Evolutionary conservation across 1,139 yeast genomes (phyloP).

Genomic region (Yamadazyma atmosphaerica): DNA sequence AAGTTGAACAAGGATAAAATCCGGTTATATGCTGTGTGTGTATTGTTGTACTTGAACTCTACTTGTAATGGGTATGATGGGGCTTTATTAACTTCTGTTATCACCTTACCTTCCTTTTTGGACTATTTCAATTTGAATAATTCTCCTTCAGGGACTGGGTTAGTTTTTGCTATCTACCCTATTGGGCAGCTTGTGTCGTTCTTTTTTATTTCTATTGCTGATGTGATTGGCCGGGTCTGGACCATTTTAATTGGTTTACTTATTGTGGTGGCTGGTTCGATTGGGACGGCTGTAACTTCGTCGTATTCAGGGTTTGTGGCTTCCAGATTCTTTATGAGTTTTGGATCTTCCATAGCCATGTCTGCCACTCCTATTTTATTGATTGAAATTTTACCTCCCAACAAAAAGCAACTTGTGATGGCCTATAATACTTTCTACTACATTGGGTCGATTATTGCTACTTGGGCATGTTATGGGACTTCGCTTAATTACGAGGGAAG

Average conservation of each 20-base stretch:
- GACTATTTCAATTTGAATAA: slow-evolving; percentile 15
- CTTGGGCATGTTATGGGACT: slow-evolving; percentile 23
- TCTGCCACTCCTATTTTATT: slow-evolving; percentile 21
- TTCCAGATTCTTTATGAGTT: slow-evolving; percentile 19
- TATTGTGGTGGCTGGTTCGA: slow-evolving; percentile 20
- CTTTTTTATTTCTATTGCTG: slow-evolving; percentile 16
- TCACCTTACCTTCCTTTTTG: slow-evolving; percentile 18
- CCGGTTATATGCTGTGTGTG: slow-evolving; percentile 13
- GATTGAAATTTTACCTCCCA: slow-evolving; percentile 21
- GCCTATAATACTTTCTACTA: slow-evolving; percentile 23
- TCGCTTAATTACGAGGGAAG: slow-evolving; percentile 14
- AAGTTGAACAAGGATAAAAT: slow-evolving; percentile 6
- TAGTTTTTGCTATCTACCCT: slow-evolving; percentile 20
- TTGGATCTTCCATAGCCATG: slow-evolving; percentile 10
- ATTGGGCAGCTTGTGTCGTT: slow-evolving; percentile 20
- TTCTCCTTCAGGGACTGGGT: slow-evolving; percentile 19
- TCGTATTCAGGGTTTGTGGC: slow-evolving; percentile 16
- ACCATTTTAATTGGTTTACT: slow-evolving; percentile 18
- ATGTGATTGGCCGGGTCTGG: slow-evolving; percentile 17
- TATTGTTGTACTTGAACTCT: slow-evolving; percentile 16
- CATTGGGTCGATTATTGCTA: slow-evolving; percentile 21
- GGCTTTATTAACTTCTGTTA: slow-evolving; percentile 17
- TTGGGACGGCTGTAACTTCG: slow-evolving; percentile 20
- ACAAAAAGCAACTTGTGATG: slow-evolving; percentile 18
- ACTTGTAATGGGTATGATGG: slow-evolving; percentile 23